Conservation (phyloP, 2,329 filamentous ascomycete species). For the Macrophomina tecta region DNA sequence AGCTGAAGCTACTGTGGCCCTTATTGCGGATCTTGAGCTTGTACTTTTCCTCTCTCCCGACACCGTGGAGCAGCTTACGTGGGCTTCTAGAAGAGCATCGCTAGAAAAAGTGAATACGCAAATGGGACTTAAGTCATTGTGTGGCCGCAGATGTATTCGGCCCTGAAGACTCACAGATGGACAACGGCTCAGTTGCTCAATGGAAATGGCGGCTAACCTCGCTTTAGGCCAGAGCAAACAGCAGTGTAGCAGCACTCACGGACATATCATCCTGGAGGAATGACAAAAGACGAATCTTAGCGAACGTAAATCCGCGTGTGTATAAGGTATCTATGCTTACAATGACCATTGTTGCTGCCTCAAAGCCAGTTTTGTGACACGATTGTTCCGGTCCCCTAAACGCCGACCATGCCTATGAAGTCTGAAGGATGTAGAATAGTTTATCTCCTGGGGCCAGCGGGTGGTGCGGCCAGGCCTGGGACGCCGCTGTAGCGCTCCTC, state of each 20-base stretch:
- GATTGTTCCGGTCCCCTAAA: neutral
- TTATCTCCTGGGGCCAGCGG: conserved; percentile 40
- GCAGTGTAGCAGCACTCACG: neutral
- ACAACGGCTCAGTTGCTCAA: too few species aligned
- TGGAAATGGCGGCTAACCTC: too few species aligned
- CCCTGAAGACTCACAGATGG: too few species aligned
- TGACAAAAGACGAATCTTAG: conserved; percentile 8
- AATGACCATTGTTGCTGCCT: conserved; percentile 21
- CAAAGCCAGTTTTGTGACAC: neutral
- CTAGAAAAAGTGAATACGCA: too few species aligned
- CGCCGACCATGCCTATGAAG: conserved; percentile 22
- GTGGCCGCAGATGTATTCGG: too few species aligned
- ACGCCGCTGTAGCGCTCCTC: conserved; percentile 83
- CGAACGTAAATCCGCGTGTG: conserved; percentile 16
- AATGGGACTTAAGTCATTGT: too few species aligned
- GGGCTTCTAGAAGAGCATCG: too few species aligned
- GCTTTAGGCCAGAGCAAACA: neutral
- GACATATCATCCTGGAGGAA: neutral
- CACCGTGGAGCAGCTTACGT: too few species aligned
- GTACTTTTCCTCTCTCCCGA: too few species aligned
- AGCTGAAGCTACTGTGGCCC: too few species aligned
- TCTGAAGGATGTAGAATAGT: neutral
- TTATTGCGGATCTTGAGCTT: too few species aligned
- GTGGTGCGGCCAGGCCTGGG: conserved; percentile 62
- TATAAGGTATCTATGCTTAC: conserved; percentile 27